Conservation (phyloP, 441 rosid genomes). For the Populus hybrid region DNA sequence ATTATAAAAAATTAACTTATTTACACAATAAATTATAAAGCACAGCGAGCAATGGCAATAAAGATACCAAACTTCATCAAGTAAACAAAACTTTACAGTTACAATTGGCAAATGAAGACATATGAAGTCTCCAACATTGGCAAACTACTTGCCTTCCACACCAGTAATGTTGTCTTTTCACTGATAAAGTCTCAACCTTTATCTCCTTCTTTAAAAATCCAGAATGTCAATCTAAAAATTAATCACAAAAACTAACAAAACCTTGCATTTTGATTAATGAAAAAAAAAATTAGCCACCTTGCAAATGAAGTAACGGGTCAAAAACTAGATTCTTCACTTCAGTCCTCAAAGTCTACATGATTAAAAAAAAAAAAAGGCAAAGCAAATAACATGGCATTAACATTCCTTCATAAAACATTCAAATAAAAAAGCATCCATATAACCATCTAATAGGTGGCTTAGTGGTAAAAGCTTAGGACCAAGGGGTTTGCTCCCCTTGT, state of each 20-base stretch:
- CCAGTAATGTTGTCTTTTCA: constrained; percentile 5
- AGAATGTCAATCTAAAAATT: not conserved
- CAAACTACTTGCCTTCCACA: constrained; percentile 12
- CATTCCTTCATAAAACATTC: not conserved
- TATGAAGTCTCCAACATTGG: constrained; percentile 11
- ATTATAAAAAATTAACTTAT: constrained; percentile 9
- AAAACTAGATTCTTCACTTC: not conserved
- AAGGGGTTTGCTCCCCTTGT: no score
- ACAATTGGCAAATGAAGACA: constrained; percentile 11
- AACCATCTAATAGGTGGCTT: no score
- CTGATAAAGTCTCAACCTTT: not conserved
- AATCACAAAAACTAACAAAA: not conserved
- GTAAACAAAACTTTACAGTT: constrained; percentile 23
- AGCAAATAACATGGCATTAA: constrained; percentile 4
- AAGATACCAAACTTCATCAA: constrained; percentile 23
- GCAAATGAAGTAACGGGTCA: not conserved
- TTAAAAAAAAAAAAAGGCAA: not conserved
- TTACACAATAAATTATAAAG: constrained; percentile 5
- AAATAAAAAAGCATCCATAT: constrained; percentile 1
- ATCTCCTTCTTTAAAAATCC: not conserved
- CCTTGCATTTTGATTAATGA: constrained; percentile 28
- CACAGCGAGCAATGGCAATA: constrained; percentile 12
- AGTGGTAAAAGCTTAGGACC: no score
- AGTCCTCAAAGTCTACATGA: not conserved
- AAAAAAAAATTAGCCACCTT: constrained; percentile 3